A percentile compares a stretch with the other conserved stretches of the same genome.
phyloP scores from a whole-genome alignment of 345 rosid species.

The Combretum micranthum region DNA sequence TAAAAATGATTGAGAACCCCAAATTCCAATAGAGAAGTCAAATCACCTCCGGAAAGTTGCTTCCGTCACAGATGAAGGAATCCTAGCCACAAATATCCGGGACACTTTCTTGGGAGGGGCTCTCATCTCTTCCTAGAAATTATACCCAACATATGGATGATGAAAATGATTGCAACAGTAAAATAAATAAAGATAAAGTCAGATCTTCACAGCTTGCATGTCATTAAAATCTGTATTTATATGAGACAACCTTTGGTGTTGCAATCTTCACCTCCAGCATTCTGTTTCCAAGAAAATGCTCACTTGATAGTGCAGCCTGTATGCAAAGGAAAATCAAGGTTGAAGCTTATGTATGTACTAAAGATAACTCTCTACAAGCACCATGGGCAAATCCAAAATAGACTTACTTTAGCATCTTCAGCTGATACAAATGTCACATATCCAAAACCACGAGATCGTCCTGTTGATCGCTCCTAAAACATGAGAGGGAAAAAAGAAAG shows the following conservation, averaged over 20 bases:
- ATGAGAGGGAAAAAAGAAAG: constrained; percentile 6
- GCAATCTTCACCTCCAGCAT: constrained; percentile 89
- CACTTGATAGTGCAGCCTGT: constrained; percentile 66
- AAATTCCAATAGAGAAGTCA: not conserved
- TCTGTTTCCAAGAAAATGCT: constrained; percentile 83
- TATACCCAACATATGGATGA: constrained; percentile 1
- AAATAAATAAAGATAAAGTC: not conserved
- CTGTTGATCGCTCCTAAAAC: constrained; percentile 74
- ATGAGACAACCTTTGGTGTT: constrained; percentile 74
- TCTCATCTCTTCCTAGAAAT: constrained; percentile 93
- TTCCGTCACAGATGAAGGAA: constrained; percentile 79
- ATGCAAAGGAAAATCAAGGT: constrained; percentile 6
- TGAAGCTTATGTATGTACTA: not conserved
- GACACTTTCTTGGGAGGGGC: constrained; percentile 72
- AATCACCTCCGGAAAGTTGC: constrained; percentile 73
- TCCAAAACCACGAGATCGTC: constrained; percentile 95
- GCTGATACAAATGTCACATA: constrained; percentile 69
- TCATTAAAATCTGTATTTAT: not conserved
- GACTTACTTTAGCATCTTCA: constrained; percentile 72
- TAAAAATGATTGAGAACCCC: too few species aligned
- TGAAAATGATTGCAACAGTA: not conserved
- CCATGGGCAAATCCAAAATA: too few species aligned
- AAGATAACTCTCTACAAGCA: too few species aligned
- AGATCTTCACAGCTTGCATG: not conserved
- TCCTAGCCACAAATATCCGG: constrained; percentile 94